phyloP scores from a whole-genome alignment of 2,329 filamentous ascomycete species.

The Fusarium protoensiforme region DNA sequence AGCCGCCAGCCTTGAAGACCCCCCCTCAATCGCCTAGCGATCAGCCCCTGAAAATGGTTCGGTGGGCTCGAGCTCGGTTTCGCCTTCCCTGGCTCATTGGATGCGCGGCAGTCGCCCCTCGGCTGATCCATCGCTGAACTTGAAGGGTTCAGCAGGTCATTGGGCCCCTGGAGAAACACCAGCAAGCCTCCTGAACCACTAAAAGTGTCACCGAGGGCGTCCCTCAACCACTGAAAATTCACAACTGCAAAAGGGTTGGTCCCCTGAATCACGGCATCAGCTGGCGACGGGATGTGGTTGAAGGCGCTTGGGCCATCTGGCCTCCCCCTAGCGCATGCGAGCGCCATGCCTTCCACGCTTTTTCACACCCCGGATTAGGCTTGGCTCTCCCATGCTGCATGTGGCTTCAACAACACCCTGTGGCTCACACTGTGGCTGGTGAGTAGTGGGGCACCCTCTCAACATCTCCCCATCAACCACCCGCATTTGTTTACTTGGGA shows the following conservation, averaged over 20 bases:
- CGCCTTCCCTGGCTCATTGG: constrained; percentile 3
- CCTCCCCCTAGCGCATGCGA: constrained; percentile 40
- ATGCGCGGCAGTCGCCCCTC: constrained; percentile 1
- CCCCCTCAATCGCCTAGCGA: constrained; percentile 5
- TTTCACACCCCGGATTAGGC: constrained; percentile 4
- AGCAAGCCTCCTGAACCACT: constrained; percentile 3
- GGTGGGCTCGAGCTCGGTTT: constrained; percentile 22
- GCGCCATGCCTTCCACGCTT: constrained; percentile 23
- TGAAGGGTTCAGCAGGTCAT: constrained; percentile 4
- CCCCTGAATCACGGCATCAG: constrained; percentile 29
- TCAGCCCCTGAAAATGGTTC: constrained; percentile 38
- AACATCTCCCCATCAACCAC: constrained; percentile 40
- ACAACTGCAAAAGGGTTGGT: constrained; percentile 18
- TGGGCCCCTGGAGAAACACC: constrained; percentile 5
- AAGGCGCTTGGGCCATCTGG: constrained; percentile 15
- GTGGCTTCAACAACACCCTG: constrained; percentile 7
- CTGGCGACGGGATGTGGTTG: constrained; percentile 5
- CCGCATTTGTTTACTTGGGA: constrained; percentile 41
- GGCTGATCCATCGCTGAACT: constrained; percentile 1
- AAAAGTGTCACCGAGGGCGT: constrained; percentile 3
- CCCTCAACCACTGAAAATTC: constrained; percentile 18
- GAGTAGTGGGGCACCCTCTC: constrained; percentile 13
- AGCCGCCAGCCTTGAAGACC: constrained; percentile 6
- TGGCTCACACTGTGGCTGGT: constrained; percentile 16
- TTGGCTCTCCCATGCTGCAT: constrained; percentile 27